Base-by-base conservation (phyloP, 257 asterid species). In the Solanum piurae region DNA sequence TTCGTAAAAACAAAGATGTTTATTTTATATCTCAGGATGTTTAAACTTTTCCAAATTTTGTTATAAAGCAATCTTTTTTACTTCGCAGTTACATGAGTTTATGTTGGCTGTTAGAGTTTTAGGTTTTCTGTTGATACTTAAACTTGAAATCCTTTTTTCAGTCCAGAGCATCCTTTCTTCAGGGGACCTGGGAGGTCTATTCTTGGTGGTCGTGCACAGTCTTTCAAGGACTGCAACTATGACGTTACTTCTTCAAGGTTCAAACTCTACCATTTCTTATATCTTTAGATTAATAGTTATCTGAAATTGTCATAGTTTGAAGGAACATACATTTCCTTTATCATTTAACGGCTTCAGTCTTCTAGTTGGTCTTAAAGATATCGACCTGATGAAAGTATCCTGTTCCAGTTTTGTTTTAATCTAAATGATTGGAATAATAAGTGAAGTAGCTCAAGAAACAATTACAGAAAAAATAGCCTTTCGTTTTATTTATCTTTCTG, bases 131-230 rank as follows among this genome's bases (percentile, higher is more conserved):
- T 44, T 80, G 68, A 80, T 80, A 9, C 85, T 14, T 44, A 7
- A 79, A 27, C 68, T 46, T 80, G 68, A 80, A 80, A 46, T 80
- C 42, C 42, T 37, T 89, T 83, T 87, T 91, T 31, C 91, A 96
- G 98, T 91, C 99, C 98, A 12, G 98, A 95, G 91, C 96, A 91
- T 89, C 96, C 96, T 86, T 74, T 91, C 88, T 93, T 92, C 85
- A 97, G 92, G 86, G 98, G 96, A 80, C 97, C 91, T 83, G 97
- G 98, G 75, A 92, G 98, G 90, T 96, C 99, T 83, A 90, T 96
- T 95, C 99, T 95, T 92, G 97, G 99, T 87, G 95, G 91, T 86
- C 90, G 90, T 87, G 91, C 90, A 88, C 92, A 91, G 90, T 90
- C 93, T 44, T 93, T 90, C 89, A 91, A 89, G 73, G 96, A 93